phyloP scores from a whole-genome alignment of 2,329 filamentous ascomycete species.

The Penicillium brevicompactum region DNA sequence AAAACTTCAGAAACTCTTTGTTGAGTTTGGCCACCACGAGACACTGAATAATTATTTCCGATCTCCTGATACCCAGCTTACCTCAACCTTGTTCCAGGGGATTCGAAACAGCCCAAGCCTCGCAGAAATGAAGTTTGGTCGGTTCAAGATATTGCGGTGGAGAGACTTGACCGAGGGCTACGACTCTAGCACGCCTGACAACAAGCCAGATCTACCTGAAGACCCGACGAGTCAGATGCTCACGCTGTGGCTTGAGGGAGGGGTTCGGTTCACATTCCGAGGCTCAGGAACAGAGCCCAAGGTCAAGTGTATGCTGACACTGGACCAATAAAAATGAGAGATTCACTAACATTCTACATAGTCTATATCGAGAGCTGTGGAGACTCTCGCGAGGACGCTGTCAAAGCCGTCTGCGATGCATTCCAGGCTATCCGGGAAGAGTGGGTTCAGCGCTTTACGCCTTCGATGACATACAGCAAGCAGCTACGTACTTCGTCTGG shows the following conservation, averaged over 20 bases:
- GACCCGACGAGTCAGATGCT: slow-evolving; percentile 65
- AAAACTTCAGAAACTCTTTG: slow-evolving; percentile 60
- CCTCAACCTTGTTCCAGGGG: slow-evolving; percentile 55
- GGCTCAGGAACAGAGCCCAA: slow-evolving; percentile 68
- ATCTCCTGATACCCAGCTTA: slow-evolving; percentile 57
- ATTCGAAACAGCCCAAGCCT: slow-evolving; percentile 52
- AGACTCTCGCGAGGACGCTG: slow-evolving; percentile 36
- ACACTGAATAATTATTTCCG: slow-evolving; percentile 66
- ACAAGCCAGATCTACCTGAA: slow-evolving; percentile 57
- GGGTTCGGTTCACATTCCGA: slow-evolving; percentile 60
- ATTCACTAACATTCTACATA: background rate
- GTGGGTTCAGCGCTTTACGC: slow-evolving; percentile 43
- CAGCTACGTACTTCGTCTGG: slow-evolving; percentile 43
- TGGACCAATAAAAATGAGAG: background rate
- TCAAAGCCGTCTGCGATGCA: slow-evolving; percentile 39
- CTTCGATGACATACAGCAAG: slow-evolving; percentile 39
- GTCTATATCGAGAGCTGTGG: slow-evolving; percentile 48
- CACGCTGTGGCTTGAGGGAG: slow-evolving; percentile 58
- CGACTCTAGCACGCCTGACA: slow-evolving; percentile 57
- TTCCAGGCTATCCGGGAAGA: slow-evolving; percentile 40
- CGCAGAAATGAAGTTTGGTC: slow-evolving; percentile 51
- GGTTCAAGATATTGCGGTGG: slow-evolving; percentile 58
- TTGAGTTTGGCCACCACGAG: slow-evolving; percentile 62
- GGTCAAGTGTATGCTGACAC: slow-evolving; percentile 56
- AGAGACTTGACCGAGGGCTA: slow-evolving; percentile 63